Base-by-base conservation (phyloP, 257 asterid genomes). In the Penstemon eatonii region DNA sequence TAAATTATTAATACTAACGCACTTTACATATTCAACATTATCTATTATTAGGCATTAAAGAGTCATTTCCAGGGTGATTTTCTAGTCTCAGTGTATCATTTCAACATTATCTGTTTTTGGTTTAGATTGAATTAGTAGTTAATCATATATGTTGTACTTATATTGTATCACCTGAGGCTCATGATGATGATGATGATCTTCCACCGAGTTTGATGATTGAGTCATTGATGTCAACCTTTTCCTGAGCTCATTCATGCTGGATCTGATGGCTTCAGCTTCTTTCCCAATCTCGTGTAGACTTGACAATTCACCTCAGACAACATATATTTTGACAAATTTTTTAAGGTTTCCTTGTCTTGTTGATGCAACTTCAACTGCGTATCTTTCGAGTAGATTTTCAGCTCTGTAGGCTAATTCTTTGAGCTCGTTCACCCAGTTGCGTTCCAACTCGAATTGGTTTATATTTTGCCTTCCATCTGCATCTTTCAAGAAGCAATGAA, bases 381-480 rank as follows among this genome's bases (percentile, higher is more conserved):
- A 63, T 45, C 11, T 45, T 46, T 63, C 68, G 8, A 63, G 68
- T 6, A 63, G 43, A 33, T 19, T 3, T 39, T 61, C 66, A 4
- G 66, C 53, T 4, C 5, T 3, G 12, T 5, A 40, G 38, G 65
- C 65, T 3, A 60, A 38, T 5, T 60, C 65, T 40, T 13, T 13
- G 51, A 60, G 65, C 25, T 60, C 38, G 33, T 37, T 6, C 8
- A 62, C 18, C 67, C 55, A 62, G 6, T 62, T 25, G 9, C 41
- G 42, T 10, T 43, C 39, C 3, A 12, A 13, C 15, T 38, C 49
- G 8, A 55, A 9, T 3, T 62, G 9, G 67, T 62, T 9, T 8
- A 40, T 18, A 42, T 62, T 55, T 8, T 4, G 37, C 51, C 65
- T 7, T 40, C 41, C 41, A 38, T 60, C 65, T 3, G 65, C 65